Base-by-base conservation (phyloP, 805 yeast species). In the Candida yuanshanica region DNA sequence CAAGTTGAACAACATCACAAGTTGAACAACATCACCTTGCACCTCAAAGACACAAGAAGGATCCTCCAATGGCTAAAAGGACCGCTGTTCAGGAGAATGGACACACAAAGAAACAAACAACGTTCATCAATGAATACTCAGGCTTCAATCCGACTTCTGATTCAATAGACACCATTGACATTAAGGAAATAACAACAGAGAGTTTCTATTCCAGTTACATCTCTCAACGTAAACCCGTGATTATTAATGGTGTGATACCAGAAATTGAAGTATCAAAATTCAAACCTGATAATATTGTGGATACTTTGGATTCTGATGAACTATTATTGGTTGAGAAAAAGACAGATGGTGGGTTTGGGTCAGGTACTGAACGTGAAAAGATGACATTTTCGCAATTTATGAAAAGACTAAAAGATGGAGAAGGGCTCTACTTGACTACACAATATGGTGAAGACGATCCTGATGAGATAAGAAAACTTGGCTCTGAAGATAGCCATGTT, bases 341-440 rank as follows among this genome's bases (percentile, higher is more conserved):
- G 50, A 56, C 59, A 12, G 59, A 67, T 33, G 79, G 79, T 36
- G 90, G 90, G 2, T 83, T 75, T 60, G 91, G 91, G 1, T 72
- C 80, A 35, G 88, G 88, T 1, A 65, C 66, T 17, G 64, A 66
- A 41, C 63, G 89, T 47, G 57, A 69, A 13, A 68, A 68, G 41
- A 69, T 81, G 76, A 57, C 63, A 3, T 66, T 83, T 44, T 52
- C 53, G 0, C 76, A 77, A 16, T 68, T 83, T 36, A 56, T 80
- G 39, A 53, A 59, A 0, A 64, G 60, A 44, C 50, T 80, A 21
- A 41, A 55, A 22, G 35, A 50, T 4, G 45, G 44, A 2, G 79
- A 76, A 1, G 75, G 75, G 1, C 67, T 73, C 42, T 83, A 83
- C 48, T 63, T 83, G 55, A 83, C 90, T 1, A 83, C 90, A 0